Percentiles rank a stretch among this genome's conserved stretches.
These are phyloP conservation scores for Pistacia vera DNA, from an alignment of 345 rosid species.

Conservation along the genomic window DNA sequence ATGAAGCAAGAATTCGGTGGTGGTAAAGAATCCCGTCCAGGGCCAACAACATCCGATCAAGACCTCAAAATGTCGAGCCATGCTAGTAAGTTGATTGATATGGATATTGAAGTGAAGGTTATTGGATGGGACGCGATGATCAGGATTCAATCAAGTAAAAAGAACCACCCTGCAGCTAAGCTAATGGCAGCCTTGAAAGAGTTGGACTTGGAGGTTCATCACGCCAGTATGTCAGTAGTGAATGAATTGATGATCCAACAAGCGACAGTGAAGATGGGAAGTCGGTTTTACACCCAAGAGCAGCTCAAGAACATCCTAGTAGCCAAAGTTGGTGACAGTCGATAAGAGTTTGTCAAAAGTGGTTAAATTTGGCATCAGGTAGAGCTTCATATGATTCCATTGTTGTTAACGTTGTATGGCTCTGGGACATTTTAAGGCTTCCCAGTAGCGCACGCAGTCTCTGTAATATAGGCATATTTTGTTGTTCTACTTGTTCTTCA, in stretches of 20 bases:
- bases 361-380: constrained; percentile 13
- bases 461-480: constrained; percentile 33
- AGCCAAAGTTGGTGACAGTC: constrained; percentile 60
- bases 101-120: constrained; percentile 88
- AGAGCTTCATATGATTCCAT: constrained; percentile 18
- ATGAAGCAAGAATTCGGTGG: constrained; percentile 46
- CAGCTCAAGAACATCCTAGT: constrained; percentile 68
- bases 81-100: constrained; percentile 44
- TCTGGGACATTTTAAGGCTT: constrained; percentile 49
- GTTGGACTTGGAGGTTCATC: constrained; percentile 82
- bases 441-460: constrained; percentile 30
- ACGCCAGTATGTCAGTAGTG: constrained; percentile 83
- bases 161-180: constrained; percentile 89
- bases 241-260: constrained; percentile 96
- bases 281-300: constrained; percentile 71
- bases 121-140: constrained; percentile 91
- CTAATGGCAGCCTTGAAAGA: constrained; percentile 87
- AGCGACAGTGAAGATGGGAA: constrained; percentile 93
- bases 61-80: constrained; percentile 38
- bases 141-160: constrained; percentile 72
- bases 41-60: constrained; percentile 33
- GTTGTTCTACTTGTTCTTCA: constrained; percentile 22
- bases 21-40: constrained; percentile 29
- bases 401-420: constrained; percentile 14
- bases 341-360: constrained; percentile 13